Evolutionary conservation across 768 basidiomycete genomes (phyloP), one percentile per base, ranked within the genome.

Genomic region (Pholiota microspora): DNA sequence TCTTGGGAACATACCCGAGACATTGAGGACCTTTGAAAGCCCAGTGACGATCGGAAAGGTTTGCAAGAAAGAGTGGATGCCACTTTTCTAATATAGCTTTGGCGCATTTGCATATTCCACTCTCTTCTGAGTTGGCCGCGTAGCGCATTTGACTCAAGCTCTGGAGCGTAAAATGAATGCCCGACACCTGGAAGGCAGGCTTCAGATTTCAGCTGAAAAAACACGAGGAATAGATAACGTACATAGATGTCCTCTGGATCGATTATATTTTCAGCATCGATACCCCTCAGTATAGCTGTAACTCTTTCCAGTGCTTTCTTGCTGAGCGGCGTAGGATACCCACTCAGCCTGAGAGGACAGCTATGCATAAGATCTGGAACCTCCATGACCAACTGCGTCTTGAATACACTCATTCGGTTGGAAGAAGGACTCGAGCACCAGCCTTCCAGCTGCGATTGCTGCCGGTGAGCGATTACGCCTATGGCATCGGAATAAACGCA

Each of bases 31-130:
- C 57, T 29, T 57, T 49, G 18, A 55, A 55, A 34, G 57, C 50
- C 64, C 64, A 63, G 32, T 49, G 61, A 4, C 62, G 57, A 48
- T 55, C 51, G 4, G 36, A 48, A 6, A 61, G 36, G 35, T 57
- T 52, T 31, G 49, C 28, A 10, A 53, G 45, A 24, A 65, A 54
- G 10, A 61, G 40, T 4, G 52, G 55, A 7, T 51, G 42, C 64
- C 64, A 65, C 56, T 59, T 62, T 1, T 62, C 51, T 16, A 59
- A 36, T 3, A 65, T 55, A 2, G 23, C 45, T 12, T 28, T 16
- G 15, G 62, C 57, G 4, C 59, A 53, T 24, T 52, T 31, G 13
- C 53, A 49, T 18, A 59, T 32, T 38, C 24, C 24, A 7, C 25
- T 28, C 3, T 52, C 51, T 18, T 21, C 34, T n/a, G 51, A 45